phyloP scores from a whole-genome alignment of 1,139 yeast species.

The Pneumocystis carinii region DNA sequence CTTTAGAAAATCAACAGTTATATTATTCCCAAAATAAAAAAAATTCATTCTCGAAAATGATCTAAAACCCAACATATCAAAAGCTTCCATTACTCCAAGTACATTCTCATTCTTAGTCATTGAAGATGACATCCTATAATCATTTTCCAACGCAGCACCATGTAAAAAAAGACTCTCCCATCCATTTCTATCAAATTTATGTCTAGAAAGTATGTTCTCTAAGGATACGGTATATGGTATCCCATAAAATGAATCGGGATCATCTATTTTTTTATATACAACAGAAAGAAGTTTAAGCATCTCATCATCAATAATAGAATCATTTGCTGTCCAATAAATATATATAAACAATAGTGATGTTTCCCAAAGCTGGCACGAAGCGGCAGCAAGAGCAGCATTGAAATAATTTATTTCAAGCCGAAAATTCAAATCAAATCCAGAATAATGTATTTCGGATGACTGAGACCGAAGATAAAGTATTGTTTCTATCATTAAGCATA shows the following conservation, averaged over 20 bases:
- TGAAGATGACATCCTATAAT: constrained; percentile 40
- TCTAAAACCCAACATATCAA: constrained; percentile 42
- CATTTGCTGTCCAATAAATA: constrained; percentile 12
- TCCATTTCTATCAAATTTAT: not conserved
- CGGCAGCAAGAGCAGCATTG: constrained; percentile 13
- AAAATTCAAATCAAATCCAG: constrained; percentile 2
- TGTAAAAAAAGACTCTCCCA: constrained; percentile 7
- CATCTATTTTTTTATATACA: constrained; percentile 40
- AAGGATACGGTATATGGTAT: constrained; percentile 28
- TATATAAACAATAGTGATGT: constrained; percentile 15
- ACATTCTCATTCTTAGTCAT: constrained; percentile 27
- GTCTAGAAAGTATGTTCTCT: not conserved
- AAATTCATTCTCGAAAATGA: constrained; percentile 13
- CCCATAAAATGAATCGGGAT: constrained; percentile 49
- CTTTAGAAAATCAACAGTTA: constrained; percentile 13
- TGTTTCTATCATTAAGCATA: not conserved
- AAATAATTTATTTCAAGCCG: constrained; percentile 6
- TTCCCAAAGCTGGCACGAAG: constrained; percentile 7
- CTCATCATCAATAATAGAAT: not conserved
- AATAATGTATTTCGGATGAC: constrained; percentile 1
- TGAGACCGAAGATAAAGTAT: not conserved
- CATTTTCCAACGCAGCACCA: constrained; percentile 19
- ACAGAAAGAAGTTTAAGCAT: constrained; percentile 19
- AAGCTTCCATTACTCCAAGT: constrained; percentile 25
- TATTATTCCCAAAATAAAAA: constrained; percentile 10